A percentile compares a stretch with the other conserved stretches of the same genome.
Conservation (phyloP, 768 basidiomycete genomes). For the Rhodotorula sphaerocarpa region DNA sequence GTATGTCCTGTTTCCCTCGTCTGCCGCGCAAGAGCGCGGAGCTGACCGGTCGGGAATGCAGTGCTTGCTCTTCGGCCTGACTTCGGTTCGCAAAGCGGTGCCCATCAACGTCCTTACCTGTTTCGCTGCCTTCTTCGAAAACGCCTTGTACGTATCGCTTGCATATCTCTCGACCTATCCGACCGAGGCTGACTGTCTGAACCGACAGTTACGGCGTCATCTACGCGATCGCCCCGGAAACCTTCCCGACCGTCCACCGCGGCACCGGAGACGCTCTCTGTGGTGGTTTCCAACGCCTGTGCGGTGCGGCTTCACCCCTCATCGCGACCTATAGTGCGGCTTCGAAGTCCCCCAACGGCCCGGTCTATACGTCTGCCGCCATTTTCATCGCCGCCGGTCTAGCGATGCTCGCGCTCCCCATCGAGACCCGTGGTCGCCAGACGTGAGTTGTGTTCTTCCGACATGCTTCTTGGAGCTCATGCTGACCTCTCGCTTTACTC, state of each 20-base stretch:
- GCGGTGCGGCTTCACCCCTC: background rate
- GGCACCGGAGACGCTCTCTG: background rate
- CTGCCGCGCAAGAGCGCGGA: too few relatives aligned
- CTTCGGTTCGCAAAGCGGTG: background rate
- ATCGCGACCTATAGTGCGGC: background rate
- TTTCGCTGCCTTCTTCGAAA: background rate
- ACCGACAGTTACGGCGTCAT: too few relatives aligned
- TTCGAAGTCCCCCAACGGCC: background rate
- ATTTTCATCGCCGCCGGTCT: background rate
- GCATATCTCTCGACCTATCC: too few relatives aligned
- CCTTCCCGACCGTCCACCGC: background rate
- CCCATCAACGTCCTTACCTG: background rate
- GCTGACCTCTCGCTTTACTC: too few relatives aligned
- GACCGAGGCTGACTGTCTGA: too few relatives aligned
- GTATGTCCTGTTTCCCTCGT: background rate
- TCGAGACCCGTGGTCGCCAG: background rate
- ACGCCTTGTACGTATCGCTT: background rate
- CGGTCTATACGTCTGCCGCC: background rate
- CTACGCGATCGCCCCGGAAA: background rate
- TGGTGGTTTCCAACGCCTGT: background rate
- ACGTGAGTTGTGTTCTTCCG: background rate
- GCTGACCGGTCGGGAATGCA: background rate
- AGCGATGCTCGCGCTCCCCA: background rate
- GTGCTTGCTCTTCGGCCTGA: background rate
- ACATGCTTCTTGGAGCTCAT: too few relatives aligned